A percentile compares a stretch with the other conserved stretches of the same genome.
Evolutionary conservation across 164 flowering plant species (phyloP).

Genomic region (Platanus orientalis): DNA sequence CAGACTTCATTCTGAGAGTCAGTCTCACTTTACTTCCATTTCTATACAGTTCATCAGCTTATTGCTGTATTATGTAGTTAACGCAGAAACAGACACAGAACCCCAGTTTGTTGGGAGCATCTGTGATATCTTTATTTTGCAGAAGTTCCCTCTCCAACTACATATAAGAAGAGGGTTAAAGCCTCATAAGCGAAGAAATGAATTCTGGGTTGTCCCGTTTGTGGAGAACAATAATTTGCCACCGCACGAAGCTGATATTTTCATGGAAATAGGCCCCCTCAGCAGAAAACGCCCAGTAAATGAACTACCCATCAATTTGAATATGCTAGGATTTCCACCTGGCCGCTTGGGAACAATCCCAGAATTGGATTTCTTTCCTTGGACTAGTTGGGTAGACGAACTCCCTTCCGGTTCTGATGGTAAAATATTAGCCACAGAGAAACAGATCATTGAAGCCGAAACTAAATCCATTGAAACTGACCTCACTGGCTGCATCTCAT

Average conservation of each 20-base stretch:
- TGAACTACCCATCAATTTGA: constrained; percentile 29
- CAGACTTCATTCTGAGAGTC: not conserved
- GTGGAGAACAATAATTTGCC: constrained; percentile 32
- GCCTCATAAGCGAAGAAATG: constrained; percentile 36
- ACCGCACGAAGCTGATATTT: constrained; percentile 42
- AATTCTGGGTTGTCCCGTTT: constrained; percentile 29
- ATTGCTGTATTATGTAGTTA: not conserved
- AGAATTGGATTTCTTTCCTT: constrained; percentile 4
- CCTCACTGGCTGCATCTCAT: constrained; percentile 30
- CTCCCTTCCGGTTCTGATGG: constrained; percentile 18
- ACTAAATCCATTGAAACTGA: constrained; percentile 52
- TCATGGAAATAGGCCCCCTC: constrained; percentile 41
- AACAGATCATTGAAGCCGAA: constrained; percentile 25
- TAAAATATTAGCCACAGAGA: constrained; percentile 12
- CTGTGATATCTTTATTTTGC: not conserved
- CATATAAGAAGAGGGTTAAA: not conserved
- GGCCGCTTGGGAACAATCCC: constrained; percentile 13
- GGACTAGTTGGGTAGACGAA: too few relatives aligned
- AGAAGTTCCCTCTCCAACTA: not conserved
- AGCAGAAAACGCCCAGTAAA: constrained; percentile 24
- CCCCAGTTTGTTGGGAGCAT: not conserved
- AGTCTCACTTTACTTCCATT: not conserved
- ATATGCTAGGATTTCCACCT: constrained; percentile 20
- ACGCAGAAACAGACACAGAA: not conserved
- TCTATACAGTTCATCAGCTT: not conserved